A percentile compares a stretch with the other conserved stretches of the same genome.
Evolutionary conservation across 2,329 filamentous ascomycete genomes (phyloP).

Genomic region (Chrysoporthe cubensis): DNA sequence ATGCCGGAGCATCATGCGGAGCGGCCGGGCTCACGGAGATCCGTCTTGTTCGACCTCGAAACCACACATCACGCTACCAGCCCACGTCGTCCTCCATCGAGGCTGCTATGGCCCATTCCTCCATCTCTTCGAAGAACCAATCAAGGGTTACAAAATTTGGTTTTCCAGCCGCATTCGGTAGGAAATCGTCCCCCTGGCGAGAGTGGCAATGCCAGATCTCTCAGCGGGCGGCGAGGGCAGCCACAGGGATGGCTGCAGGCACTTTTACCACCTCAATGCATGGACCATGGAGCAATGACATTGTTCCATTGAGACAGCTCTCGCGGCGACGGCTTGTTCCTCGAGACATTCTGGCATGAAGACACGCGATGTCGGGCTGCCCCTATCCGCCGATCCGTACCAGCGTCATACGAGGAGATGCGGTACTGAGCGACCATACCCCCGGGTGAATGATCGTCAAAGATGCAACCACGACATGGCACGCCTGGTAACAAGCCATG

Average conservation of each 20-base stretch:
- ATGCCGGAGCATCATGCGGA: background rate
- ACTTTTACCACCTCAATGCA: background rate
- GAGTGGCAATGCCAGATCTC: background rate
- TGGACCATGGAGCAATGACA: background rate
- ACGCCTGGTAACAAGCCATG: background rate
- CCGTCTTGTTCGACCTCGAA: background rate
- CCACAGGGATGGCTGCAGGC: background rate
- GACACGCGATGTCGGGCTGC: background rate
- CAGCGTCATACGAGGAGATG: background rate
- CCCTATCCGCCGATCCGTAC: background rate
- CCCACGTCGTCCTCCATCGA: background rate
- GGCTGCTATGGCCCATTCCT: background rate
- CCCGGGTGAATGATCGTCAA: background rate
- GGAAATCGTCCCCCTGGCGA: background rate
- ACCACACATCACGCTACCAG: background rate
- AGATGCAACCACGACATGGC: background rate
- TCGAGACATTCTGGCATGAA: no score
- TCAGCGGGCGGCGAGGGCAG: background rate
- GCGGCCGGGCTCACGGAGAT: background rate
- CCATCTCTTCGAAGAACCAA: background rate
- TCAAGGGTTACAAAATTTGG: background rate
- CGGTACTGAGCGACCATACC: background rate
- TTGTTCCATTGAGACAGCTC: background rate
- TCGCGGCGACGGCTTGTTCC: no score
- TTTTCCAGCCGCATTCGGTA: background rate